A percentile compares a stretch with the other conserved stretches of the same genome.
Evolutionary conservation across 2,329 filamentous ascomycete genomes (phyloP).

Genomic region (Cladosporium sp.): DNA sequence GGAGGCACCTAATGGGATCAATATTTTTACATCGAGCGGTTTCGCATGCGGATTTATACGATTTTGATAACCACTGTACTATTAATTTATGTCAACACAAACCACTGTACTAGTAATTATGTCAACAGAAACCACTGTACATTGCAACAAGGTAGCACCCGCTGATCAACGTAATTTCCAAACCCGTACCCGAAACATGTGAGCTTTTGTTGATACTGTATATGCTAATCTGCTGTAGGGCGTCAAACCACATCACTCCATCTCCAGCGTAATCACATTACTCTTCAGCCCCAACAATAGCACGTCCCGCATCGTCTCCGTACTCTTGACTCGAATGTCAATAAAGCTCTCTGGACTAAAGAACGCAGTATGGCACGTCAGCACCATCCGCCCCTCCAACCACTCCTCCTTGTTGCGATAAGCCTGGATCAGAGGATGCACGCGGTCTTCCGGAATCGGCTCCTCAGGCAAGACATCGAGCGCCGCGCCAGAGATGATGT

Average conservation of each 20-base stretch:
- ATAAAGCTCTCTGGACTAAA: slow-evolving; percentile 33
- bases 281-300: slow-evolving; percentile 28
- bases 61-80: neutral
- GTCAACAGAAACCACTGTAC: neutral
- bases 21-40: neutral
- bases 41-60: neutral
- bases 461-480: slow-evolving; percentile 38
- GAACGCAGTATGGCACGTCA: slow-evolving; percentile 35
- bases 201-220: neutral
- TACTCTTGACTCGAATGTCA: slow-evolving; percentile 32
- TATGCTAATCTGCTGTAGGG: neutral
- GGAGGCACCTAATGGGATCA: neutral
- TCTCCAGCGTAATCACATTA: slow-evolving; percentile 31
- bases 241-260: slow-evolving; percentile 21
- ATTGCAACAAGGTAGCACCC: neutral
- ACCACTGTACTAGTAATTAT: neutral
- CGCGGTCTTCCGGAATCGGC: slow-evolving; percentile 33
- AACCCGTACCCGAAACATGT: neutral
- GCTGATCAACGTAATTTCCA: neutral
- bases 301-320: slow-evolving; percentile 31
- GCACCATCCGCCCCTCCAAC: slow-evolving; percentile 43
- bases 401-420: slow-evolving; percentile 41
- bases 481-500: slow-evolving; percentile 33
- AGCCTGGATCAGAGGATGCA: slow-evolving; percentile 33
- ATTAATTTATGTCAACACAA: neutral